A percentile compares a stretch with the other conserved stretches of the same genome.
Evolutionary conservation across 495 filamentous ascomycete genomes (phyloP).

Genomic region (Penicillium coffeae): DNA sequence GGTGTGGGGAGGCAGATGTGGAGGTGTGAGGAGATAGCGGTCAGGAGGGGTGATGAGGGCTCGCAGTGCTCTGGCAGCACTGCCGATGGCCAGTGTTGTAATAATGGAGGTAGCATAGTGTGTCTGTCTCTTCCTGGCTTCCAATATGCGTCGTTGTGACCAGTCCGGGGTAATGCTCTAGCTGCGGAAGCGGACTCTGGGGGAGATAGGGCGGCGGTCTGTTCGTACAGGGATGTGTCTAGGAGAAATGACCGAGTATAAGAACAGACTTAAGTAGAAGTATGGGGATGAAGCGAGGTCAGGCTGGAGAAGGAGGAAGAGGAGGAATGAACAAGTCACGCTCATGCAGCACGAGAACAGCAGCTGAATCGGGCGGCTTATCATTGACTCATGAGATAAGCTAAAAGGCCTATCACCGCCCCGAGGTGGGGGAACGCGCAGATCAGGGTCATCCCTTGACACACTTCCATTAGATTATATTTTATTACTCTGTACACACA

Average conservation of each 20-base stretch:
- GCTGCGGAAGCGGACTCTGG: not conserved
- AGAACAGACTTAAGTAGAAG: not conserved
- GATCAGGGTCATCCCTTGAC: not conserved
- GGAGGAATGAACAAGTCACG: slow-evolving; percentile 6
- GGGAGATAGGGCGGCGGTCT: not conserved
- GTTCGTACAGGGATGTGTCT: not conserved
- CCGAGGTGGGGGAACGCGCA: not conserved
- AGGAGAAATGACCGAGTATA: not conserved
- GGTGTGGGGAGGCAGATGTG: slow-evolving; percentile 65
- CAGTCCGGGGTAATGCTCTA: too few relatives aligned
- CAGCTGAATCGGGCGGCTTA: not conserved
- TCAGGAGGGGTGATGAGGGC: slow-evolving; percentile 57
- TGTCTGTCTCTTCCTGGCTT: not conserved
- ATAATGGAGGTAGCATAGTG: slow-evolving; percentile 29
- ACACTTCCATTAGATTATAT: not conserved
- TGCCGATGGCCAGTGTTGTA: slow-evolving; percentile 23
- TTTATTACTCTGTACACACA: too few relatives aligned
- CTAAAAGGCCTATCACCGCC: slow-evolving; percentile 1
- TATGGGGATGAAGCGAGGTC: too few relatives aligned
- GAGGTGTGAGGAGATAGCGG: slow-evolving; percentile 54
- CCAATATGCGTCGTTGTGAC: not conserved
- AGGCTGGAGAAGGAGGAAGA: too few relatives aligned
- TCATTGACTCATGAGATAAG: slow-evolving; percentile 8
- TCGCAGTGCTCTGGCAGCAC: slow-evolving; percentile 59
- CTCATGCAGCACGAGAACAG: slow-evolving; percentile 7